A percentile compares a stretch with the other conserved stretches of the same genome.
phyloP scores from a whole-genome alignment of 768 basidiomycete species.

The Sporobolomyces pararoseus region DNA sequence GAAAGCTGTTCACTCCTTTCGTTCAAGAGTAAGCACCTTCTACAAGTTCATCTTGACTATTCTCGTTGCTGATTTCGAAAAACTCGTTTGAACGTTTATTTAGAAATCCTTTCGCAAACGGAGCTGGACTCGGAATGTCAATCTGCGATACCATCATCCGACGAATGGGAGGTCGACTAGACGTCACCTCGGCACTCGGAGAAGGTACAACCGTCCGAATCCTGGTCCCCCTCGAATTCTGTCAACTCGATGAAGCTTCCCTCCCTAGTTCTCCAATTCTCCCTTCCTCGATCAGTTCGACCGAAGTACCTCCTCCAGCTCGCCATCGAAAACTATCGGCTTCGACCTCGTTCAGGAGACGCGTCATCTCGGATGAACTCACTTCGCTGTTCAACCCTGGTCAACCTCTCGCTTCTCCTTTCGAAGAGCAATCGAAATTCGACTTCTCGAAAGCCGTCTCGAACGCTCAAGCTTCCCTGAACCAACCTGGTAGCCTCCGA shows the following conservation, averaged over 20 bases:
- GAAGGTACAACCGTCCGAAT: conserved; percentile 16
- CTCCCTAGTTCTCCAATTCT: neutral
- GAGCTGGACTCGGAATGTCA: conserved; percentile 27
- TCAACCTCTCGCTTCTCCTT: neutral
- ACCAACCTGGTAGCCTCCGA: neutral
- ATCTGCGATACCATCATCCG: conserved; percentile 28
- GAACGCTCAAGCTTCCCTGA: conserved; percentile 3
- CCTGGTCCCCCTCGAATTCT: conserved; percentile 30
- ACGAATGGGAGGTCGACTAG: conserved; percentile 28
- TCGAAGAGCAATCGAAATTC: neutral
- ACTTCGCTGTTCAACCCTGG: conserved; percentile 3
- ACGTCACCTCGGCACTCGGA: conserved; percentile 23
- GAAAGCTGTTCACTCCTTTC: conserved; percentile 20
- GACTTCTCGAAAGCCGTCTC: conserved; percentile 16
- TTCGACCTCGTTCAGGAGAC: neutral
- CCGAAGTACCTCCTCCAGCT: neutral
- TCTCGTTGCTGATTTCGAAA: neutral
- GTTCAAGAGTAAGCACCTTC: conserved; percentile 18
- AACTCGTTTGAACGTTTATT: neutral
- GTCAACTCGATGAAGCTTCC: neutral
- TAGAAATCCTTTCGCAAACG: conserved; percentile 21
- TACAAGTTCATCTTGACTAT: neutral
- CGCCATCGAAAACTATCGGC: neutral
- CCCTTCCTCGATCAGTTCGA: neutral
- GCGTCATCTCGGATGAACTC: conserved; percentile 38